phyloP scores from a whole-genome alignment of 176 grass and related monocot species.

The Saccharum officinarum region DNA sequence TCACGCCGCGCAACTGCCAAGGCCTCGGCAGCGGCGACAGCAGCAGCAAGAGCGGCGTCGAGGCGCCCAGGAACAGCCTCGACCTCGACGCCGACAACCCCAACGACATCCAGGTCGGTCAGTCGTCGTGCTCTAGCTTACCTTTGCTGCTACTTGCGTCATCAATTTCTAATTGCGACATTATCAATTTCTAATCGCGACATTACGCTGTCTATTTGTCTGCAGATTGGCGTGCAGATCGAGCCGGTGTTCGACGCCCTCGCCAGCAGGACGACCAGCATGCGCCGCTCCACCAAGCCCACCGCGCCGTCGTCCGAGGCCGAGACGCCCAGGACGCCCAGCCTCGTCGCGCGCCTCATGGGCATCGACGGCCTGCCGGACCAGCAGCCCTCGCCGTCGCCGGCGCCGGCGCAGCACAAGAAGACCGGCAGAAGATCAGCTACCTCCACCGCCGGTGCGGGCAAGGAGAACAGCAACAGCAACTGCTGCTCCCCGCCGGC shows the following conservation, averaged over 20 bases:
- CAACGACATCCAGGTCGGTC: no score
- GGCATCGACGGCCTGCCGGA: constrained; percentile 76
- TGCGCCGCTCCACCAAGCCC: constrained; percentile 15
- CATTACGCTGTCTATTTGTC: no score
- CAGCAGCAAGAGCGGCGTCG: no score
- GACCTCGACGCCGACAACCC: no score
- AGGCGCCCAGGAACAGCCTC: no score
- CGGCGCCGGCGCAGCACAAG: background rate
- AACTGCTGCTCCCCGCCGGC: background rate
- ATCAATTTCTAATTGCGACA: no score
- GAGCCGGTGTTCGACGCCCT: constrained; percentile 48
- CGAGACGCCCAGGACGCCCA: constrained; percentile 78
- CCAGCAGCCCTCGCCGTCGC: no score
- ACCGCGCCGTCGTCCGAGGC: constrained; percentile 45
- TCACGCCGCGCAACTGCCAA: no score
- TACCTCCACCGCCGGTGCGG: background rate
- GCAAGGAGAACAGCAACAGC: background rate
- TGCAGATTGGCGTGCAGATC: constrained; percentile 58
- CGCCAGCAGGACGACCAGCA: background rate
- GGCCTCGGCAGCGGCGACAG: no score
- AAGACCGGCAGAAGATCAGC: background rate
- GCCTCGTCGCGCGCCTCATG: constrained; percentile 84
- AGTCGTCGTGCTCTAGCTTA: no score
- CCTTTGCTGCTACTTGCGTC: no score
- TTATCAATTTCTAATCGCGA: no score